Conservation (phyloP, 805 yeast species). For the Lipomyces sp. region DNA sequence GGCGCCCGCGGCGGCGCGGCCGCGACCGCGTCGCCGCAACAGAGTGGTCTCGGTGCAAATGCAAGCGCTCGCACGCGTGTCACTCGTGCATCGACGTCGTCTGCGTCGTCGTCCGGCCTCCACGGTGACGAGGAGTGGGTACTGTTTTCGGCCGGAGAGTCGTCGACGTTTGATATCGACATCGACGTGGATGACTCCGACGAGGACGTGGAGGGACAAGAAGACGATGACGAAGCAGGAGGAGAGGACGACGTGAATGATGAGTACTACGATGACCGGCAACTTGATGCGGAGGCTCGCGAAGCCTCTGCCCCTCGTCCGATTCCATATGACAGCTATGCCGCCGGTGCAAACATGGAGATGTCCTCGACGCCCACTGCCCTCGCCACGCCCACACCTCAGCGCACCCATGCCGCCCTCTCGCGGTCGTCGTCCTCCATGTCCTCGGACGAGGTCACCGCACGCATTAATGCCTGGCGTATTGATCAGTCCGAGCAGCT, state of each 20-base stretch:
- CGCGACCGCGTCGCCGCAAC: neutral
- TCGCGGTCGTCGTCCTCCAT: slow-evolving; percentile 11
- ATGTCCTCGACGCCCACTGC: slow-evolving; percentile 25
- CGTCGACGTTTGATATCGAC: slow-evolving; percentile 19
- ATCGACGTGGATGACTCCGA: slow-evolving; percentile 10
- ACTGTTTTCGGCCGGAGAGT: slow-evolving; percentile 37
- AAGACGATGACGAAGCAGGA: neutral
- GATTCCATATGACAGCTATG: slow-evolving; percentile 10
- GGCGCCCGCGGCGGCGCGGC: neutral
- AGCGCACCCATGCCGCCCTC: slow-evolving; percentile 2
- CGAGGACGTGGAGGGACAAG: slow-evolving; percentile 14
- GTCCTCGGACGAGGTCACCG: slow-evolving; percentile 35
- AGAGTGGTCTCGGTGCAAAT: slow-evolving; percentile 1
- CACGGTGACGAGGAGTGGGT: slow-evolving; percentile 39
- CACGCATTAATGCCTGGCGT: slow-evolving; percentile 43
- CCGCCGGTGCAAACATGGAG: slow-evolving; percentile 26
- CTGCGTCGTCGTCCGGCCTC: neutral
- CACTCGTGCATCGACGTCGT: neutral
- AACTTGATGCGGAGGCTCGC: too few relatives aligned
- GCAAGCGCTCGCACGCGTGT: neutral
- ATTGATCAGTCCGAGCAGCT: slow-evolving; percentile 40
- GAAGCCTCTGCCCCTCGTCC: slow-evolving; percentile 4
- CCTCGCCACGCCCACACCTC: slow-evolving; percentile 4
- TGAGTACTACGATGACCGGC: too few relatives aligned
- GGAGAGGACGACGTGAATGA: slow-evolving; percentile 26